phyloP scores from a whole-genome alignment of 2,329 filamentous ascomycete genomes.

The Hymenoscyphus linearis region DNA sequence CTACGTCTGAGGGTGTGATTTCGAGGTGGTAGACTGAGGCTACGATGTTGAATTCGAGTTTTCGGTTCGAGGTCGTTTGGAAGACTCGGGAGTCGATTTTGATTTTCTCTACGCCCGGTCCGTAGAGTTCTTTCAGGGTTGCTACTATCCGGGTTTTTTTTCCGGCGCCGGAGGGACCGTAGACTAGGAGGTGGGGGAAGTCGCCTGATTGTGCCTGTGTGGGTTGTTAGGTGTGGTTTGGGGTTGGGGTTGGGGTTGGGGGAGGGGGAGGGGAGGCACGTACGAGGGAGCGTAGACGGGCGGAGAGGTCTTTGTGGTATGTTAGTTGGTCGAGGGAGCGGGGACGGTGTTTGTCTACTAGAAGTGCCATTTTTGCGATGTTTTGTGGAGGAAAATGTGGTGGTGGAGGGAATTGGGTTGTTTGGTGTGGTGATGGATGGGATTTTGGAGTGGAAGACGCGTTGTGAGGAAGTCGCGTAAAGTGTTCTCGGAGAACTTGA shows the following conservation, averaged over 20 bases:
- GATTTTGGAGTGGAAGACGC: neutral
- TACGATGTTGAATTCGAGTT: slow-evolving; percentile 99
- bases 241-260: neutral
- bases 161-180: slow-evolving; percentile 91
- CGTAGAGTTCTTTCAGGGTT: slow-evolving; percentile 91
- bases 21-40: slow-evolving; percentile 96
- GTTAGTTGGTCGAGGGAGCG: slow-evolving; percentile 71
- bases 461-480: neutral
- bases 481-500: neutral
- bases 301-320: slow-evolving; percentile 85
- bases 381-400: neutral
- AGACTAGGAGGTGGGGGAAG: slow-evolving; percentile 95
- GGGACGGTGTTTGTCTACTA: slow-evolving; percentile 68
- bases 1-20: slow-evolving; percentile 95
- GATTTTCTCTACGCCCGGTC: slow-evolving; percentile 97
- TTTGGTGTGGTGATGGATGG: neutral
- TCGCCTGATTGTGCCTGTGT: slow-evolving; percentile 87
- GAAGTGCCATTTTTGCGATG: slow-evolving; percentile 51
- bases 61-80: slow-evolving; percentile 90
- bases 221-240: slow-evolving; percentile 11
- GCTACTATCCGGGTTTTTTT: slow-evolving; percentile 98
- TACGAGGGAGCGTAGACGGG: slow-evolving; percentile 81
- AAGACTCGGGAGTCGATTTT: slow-evolving; percentile 98
- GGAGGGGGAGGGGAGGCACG: slow-evolving; percentile 26
- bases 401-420: neutral